Percentiles rank a stretch among this genome's conserved stretches.
Evolutionary conservation across 2,329 filamentous ascomycete genomes (phyloP).

Genomic region (Ophiobolus disseminans): DNA sequence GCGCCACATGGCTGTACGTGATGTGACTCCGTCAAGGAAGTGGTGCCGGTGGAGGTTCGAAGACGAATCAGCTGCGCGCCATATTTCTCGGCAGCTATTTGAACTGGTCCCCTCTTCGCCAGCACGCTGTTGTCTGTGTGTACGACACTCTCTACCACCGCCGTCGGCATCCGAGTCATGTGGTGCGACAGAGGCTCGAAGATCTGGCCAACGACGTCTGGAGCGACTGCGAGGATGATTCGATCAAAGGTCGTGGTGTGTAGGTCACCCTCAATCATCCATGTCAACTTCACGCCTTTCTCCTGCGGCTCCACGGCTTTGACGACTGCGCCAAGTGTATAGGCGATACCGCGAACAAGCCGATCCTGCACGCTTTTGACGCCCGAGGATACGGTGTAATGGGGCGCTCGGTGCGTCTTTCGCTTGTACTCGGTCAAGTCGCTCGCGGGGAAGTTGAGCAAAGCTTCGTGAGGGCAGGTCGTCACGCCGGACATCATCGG

Average conservation of each 20-base stretch:
- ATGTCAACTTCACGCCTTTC: conserved; percentile 44
- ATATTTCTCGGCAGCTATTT: conserved; percentile 1
- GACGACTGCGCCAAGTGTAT: conserved; percentile 53
- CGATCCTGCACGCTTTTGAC: conserved; percentile 59
- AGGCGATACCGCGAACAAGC: conserved; percentile 52
- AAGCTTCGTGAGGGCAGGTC: conserved; percentile 61
- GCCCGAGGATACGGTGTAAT: conserved; percentile 60
- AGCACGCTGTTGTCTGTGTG: conserved; percentile 46
- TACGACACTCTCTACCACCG: conserved; percentile 58
- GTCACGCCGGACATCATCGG: conserved; percentile 63
- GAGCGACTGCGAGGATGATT: conserved; percentile 63
- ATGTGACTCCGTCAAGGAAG: conserved; percentile 57
- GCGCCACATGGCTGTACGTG: conserved; percentile 61
- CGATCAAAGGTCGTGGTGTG: conserved; percentile 56
- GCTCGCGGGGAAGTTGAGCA: conserved; percentile 61
- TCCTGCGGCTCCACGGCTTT: conserved; percentile 41
- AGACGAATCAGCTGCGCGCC: conserved; percentile 40
- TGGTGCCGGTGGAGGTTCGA: conserved; percentile 40
- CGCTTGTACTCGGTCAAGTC: conserved; percentile 62
- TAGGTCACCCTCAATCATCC: conserved; percentile 29
- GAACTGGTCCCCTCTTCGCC: background rate
- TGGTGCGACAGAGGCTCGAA: conserved; percentile 53
- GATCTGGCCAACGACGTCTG: conserved; percentile 59
- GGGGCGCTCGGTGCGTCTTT: conserved; percentile 55
- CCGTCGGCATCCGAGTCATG: conserved; percentile 57